phyloP scores from a whole-genome alignment of 2,329 filamentous ascomycete species.

The Xylariaceae sp. region DNA sequence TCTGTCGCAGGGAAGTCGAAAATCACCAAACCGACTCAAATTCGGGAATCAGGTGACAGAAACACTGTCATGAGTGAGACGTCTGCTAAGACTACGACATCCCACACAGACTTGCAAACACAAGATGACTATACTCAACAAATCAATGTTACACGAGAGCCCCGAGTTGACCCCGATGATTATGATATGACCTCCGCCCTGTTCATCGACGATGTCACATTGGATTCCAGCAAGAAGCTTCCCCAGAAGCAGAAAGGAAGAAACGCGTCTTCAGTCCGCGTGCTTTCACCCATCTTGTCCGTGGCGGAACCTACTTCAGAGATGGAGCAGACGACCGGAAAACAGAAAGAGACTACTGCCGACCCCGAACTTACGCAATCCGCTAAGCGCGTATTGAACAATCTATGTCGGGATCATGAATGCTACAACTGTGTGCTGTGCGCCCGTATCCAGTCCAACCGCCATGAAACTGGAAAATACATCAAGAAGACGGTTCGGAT shows the following conservation, averaged over 20 bases:
- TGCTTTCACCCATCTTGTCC: constrained; percentile 17
- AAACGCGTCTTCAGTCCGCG: constrained; percentile 8
- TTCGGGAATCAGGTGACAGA: constrained; percentile 32
- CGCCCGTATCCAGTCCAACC: constrained; percentile 46
- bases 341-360: constrained; percentile 29
- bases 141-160: constrained; percentile 34
- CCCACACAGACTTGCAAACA: constrained; percentile 33
- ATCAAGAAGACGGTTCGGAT: constrained; percentile 57
- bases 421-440: constrained; percentile 56
- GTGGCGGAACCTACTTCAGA: constrained; percentile 15
- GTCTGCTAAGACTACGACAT: constrained; percentile 35
- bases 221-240: constrained; percentile 42
- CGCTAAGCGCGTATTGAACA: constrained; percentile 51
- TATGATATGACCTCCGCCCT: constrained; percentile 58
- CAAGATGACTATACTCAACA: constrained; percentile 38
- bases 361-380: constrained; percentile 42
- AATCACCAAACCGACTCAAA: constrained; percentile 33
- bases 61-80: constrained; percentile 30
- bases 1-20: constrained; percentile 25
- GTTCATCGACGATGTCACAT: constrained; percentile 56
- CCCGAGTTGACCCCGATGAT: constrained; percentile 30
- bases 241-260: constrained; percentile 32
- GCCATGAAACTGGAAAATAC: constrained; percentile 31
- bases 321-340: constrained; percentile 35
- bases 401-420: constrained; percentile 49